Evolutionary conservation across 2,329 filamentous ascomycete genomes (phyloP).

Genomic region (Fusarium haematococcum): DNA sequence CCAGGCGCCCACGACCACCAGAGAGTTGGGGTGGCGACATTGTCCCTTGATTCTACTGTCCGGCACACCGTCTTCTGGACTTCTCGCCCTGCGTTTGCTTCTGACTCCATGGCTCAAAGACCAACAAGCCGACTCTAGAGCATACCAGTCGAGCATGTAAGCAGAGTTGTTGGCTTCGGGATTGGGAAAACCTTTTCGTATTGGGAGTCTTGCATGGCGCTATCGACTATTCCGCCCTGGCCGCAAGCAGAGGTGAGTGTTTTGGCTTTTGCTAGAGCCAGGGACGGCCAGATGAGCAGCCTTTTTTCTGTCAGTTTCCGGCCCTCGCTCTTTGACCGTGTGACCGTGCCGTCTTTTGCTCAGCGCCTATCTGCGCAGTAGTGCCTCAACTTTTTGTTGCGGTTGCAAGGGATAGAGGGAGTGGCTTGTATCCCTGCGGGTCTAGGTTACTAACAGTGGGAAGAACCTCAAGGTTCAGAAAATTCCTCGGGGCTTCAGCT

Average conservation of each 20-base stretch:
- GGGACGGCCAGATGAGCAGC: slow-evolving; percentile 15
- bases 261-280: slow-evolving; percentile 33
- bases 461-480: slow-evolving; percentile 3
- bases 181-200: slow-evolving; percentile 25
- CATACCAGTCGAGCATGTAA: slow-evolving; percentile 7
- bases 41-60: slow-evolving; percentile 19
- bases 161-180: slow-evolving; percentile 24
- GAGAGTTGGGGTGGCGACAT: slow-evolving; percentile 9
- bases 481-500: slow-evolving; percentile 5
- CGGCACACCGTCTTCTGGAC: slow-evolving; percentile 9
- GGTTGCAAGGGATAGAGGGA: slow-evolving; percentile 5
- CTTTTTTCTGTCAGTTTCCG: slow-evolving; percentile 20
- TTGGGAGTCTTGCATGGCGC: slow-evolving; percentile 38
- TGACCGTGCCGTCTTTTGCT: slow-evolving; percentile 10
- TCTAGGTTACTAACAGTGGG: not conserved
- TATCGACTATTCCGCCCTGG: slow-evolving; percentile 34
- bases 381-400: slow-evolving; percentile 14
- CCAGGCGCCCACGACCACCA: slow-evolving; percentile 10
- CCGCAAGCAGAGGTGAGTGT: slow-evolving; percentile 12
- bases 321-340: slow-evolving; percentile 8
- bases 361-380: not conserved
- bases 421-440: slow-evolving; percentile 2
- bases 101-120: slow-evolving; percentile 11
- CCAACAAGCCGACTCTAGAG: slow-evolving; percentile 15
- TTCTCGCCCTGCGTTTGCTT: slow-evolving; percentile 25